Conservation (phyloP, 495 filamentous ascomycete species). For the Lasiosphaeriaceae sp. region DNA sequence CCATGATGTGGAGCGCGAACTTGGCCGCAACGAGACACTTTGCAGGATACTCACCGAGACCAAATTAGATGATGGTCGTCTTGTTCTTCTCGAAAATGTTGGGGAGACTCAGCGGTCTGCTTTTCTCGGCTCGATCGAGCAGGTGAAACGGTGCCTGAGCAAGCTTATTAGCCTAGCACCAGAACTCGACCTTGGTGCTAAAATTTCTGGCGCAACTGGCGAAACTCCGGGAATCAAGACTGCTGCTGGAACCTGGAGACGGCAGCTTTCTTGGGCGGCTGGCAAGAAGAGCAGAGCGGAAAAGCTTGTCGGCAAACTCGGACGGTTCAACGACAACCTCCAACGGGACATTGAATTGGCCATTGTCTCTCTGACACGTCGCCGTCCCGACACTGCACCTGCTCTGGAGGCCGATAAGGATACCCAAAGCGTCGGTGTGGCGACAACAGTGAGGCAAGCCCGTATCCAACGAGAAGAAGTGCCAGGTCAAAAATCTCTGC, state of each 20-base stretch:
- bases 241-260: not conserved
- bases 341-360: not conserved
- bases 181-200: not conserved
- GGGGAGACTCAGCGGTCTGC: not conserved
- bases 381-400: not conserved
- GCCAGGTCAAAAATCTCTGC: not conserved
- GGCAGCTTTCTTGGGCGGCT: not conserved
- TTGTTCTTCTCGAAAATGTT: not conserved
- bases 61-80: not conserved
- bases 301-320: not conserved
- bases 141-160: not conserved
- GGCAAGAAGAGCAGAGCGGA: not conserved
- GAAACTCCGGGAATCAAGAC: too few relatives aligned
- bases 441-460: not conserved
- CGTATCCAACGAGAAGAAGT: not conserved
- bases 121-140: not conserved
- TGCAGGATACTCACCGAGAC: not conserved
- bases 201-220: not conserved
- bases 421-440: not conserved
- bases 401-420: not conserved
- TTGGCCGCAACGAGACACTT: not conserved
- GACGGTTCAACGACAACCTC: not conserved
- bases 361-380: not conserved
- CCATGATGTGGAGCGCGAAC: not conserved
- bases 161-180: not conserved